Base-by-base conservation (phyloP, 352 stramenopile genomes). In the Globisporangium spinosum region DNA sequence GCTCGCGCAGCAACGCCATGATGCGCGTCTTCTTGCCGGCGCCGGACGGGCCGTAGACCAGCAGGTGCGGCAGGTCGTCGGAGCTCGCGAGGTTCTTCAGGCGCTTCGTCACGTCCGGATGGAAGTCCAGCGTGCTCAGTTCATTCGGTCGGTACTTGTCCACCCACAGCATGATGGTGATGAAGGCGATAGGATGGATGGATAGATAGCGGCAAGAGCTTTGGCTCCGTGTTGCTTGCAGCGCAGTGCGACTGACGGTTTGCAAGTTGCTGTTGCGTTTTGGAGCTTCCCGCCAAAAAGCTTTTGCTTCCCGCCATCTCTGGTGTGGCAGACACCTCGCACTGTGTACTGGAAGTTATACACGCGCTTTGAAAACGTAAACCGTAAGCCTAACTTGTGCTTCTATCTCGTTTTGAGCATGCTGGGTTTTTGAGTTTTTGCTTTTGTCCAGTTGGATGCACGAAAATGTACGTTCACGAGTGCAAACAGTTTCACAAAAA, bases 21-120 rank as follows among this genome's bases (percentile, higher is more conserved):
- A 99, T 97, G 64, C 98, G 91, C 34, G 98, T 99, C 78, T 99
- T 99, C 83, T 99, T 99, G 35, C 98, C 98, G 17, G 97, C 94
- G 27, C 98, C 98, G 3, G 93, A 93, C 3, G 98, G 98, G 2
- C 98, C 98, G 77, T 99, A 99, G 68, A 99, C 98, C 35, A 99
- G 88, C 60, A 99, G 78, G 78, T 99, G 98, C 35, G 96, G 96
- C 49, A 97, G 87, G 71, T 98, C 98, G 54, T 80, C 86, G 49
- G 79, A 84, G 60, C 60, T 66, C 55, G 83, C 90, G 62, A 98
- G 77, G 65, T 90, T 89, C 20, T 65, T 73, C 58, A 98, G 78
- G 7, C 96, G 91, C 65, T 93, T 84, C n/a, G 94, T 98, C 59
- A 99, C 86, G 23, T 97, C 87, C 29, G 79, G 74, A 76, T 99